These are phyloP conservation scores for Claviceps sp. DNA, from an alignment of 2,329 filamentous ascomycete species.

Conservation along the genomic window DNA sequence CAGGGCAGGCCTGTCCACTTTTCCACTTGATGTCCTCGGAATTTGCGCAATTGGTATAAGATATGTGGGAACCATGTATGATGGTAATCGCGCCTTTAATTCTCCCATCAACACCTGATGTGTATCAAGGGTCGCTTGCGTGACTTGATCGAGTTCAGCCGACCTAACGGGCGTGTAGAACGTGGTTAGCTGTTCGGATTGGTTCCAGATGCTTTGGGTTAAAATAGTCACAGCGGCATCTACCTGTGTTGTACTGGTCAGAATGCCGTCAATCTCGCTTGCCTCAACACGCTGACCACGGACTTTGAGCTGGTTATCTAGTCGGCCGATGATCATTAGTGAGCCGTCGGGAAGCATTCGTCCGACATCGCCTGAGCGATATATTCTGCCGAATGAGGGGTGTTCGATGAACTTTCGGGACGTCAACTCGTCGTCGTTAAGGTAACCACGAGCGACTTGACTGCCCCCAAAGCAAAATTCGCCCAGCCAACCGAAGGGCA, in stretches of 20 bases:
- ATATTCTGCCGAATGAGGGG: constrained; percentile 55
- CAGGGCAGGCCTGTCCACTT: constrained; percentile 51
- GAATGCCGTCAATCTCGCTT: constrained; percentile 54
- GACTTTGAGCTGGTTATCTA: constrained; percentile 72
- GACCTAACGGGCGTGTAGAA: constrained; percentile 47
- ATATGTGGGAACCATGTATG: constrained; percentile 68
- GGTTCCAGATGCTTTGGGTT: constrained; percentile 24
- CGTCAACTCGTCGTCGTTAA: constrained; percentile 51
- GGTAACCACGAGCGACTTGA: constrained; percentile 65
- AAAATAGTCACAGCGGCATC: constrained; percentile 53
- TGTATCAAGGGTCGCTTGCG: constrained; percentile 22
- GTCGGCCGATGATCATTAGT: constrained; percentile 56
- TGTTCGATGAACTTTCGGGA: constrained; percentile 56
- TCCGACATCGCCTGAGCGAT: constrained; percentile 72
- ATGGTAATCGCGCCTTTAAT: constrained; percentile 44
- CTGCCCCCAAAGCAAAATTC: constrained; percentile 81
- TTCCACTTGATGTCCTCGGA: constrained; percentile 62
- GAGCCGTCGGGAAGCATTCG: constrained; percentile 65
- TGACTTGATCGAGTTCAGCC: constrained; percentile 17
- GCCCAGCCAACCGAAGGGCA: constrained; percentile 61
- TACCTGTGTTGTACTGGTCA: constrained; percentile 39
- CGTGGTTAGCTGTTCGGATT: constrained; percentile 43
- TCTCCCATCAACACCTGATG: constrained; percentile 37
- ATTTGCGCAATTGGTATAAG: constrained; percentile 56
- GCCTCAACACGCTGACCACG: constrained; percentile 70